Percentiles rank a stretch among this genome's conserved stretches.
These are phyloP conservation scores for Suillus variegatus DNA, from an alignment of 768 basidiomycete genomes.

Conservation along the genomic window DNA sequence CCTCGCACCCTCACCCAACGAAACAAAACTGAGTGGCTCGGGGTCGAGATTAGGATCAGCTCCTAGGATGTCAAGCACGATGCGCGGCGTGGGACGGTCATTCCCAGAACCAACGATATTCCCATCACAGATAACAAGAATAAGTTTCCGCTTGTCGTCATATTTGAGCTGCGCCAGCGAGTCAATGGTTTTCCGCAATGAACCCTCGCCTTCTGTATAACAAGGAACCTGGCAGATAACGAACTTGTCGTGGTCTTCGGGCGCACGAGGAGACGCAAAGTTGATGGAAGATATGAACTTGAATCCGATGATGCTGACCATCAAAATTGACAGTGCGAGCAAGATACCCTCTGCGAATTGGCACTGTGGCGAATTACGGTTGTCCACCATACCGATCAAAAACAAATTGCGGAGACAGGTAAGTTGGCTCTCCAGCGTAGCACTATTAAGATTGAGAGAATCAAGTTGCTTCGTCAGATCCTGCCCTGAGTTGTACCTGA, in stretches of 20 bases:
- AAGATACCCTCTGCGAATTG: conserved; percentile 90
- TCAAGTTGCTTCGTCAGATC: conserved; percentile 83
- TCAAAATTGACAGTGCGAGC: conserved; percentile 83
- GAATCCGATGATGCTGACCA: conserved; percentile 95
- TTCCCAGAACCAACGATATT: conserved; percentile 98
- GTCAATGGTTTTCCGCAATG: conserved; percentile 87
- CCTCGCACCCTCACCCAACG: conserved; percentile 90
- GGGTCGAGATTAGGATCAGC: conserved; percentile 92
- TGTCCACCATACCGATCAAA: conserved; percentile 89
- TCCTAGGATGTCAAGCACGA: conserved; percentile 95
- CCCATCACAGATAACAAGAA: conserved; percentile 94
- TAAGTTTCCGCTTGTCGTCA: conserved; percentile 95
- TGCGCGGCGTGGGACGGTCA: conserved; percentile 93
- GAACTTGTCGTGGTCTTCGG: conserved; percentile 96
- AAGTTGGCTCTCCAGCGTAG: conserved; percentile 69
- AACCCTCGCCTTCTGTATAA: conserved; percentile 94
- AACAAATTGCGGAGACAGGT: conserved; percentile 93
- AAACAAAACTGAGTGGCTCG: conserved; percentile 92
- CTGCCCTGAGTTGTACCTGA: conserved; percentile 69
- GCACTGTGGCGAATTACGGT: conserved; percentile 89
- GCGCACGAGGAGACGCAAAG: conserved; percentile 76
- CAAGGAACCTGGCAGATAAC: conserved; percentile 98
- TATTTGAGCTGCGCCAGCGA: conserved; percentile 93
- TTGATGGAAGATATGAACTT: conserved; percentile 93
- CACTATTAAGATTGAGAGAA: conserved; percentile 56